A percentile compares a stretch with the other conserved stretches of the same genome.
Conservation (phyloP, 1,284 basidiomycete genomes). For the Gymnopus androsaceus region DNA sequence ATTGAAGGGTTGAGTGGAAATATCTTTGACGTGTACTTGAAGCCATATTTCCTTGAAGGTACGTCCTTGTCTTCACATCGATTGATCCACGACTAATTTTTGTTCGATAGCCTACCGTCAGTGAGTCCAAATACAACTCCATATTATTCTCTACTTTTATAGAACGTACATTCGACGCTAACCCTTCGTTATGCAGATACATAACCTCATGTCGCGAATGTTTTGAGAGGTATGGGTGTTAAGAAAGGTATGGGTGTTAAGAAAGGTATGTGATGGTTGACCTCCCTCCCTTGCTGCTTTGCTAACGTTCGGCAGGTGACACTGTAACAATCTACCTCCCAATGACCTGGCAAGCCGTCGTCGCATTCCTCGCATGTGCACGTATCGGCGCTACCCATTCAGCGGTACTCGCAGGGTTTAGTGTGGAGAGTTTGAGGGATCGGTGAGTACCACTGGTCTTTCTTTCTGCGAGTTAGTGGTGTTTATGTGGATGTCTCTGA, state of each 20-base stretch:
- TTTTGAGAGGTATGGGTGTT: too few relatives aligned
- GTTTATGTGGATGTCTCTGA: too few relatives aligned
- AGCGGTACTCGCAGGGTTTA: constrained; percentile 99
- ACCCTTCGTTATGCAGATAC: too few relatives aligned
- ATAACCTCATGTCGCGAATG: too few relatives aligned
- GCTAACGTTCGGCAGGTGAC: too few relatives aligned
- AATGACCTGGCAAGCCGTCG: constrained; percentile 92
- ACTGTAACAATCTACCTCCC: constrained; percentile 82
- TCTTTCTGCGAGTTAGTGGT: too few relatives aligned
- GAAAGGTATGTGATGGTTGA: too few relatives aligned
- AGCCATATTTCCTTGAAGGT: constrained; percentile 99
- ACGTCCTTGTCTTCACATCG: constrained; percentile 11
- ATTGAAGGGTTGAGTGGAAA: constrained; percentile 97
- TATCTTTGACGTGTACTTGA: constrained; percentile 98
- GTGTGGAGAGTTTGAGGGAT: constrained; percentile 94
- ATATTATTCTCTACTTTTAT: too few relatives aligned
- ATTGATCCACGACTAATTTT: not conserved
- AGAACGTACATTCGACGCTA: too few relatives aligned
- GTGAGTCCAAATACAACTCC: too few relatives aligned
- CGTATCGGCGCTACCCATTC: constrained; percentile 97
- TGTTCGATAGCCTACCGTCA: constrained; percentile 75
- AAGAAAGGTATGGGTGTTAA: too few relatives aligned
- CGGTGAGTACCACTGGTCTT: constrained; percentile 37
- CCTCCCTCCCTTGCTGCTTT: too few relatives aligned
- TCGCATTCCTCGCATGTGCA: constrained; percentile 95